phyloP scores from a whole-genome alignment of 306 rosid genomes.

The Sophora flavescens region DNA sequence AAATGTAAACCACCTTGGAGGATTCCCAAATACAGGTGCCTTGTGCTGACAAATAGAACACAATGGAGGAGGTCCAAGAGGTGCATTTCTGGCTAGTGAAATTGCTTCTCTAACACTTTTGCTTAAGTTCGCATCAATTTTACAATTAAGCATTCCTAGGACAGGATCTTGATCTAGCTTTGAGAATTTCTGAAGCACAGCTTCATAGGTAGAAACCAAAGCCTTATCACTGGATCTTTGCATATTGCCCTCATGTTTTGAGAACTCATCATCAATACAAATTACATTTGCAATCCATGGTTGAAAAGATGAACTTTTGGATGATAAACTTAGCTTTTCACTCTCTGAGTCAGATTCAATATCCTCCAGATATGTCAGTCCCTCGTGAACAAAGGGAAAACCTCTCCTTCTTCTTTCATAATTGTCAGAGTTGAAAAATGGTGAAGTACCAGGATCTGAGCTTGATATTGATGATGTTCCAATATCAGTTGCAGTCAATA shows the following conservation, averaged over 20 bases:
- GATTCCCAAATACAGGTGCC: slow-evolving; percentile 89
- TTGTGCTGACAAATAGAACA: slow-evolving; percentile 98
- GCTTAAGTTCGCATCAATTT: slow-evolving; percentile 72
- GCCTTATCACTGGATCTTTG: slow-evolving; percentile 53
- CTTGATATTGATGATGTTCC: slow-evolving; percentile 94
- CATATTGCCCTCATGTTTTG: slow-evolving; percentile 53
- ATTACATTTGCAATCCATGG: slow-evolving; percentile 73
- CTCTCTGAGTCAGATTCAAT: slow-evolving; percentile 70
- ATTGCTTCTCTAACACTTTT: slow-evolving; percentile 82
- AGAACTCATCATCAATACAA: slow-evolving; percentile 58
- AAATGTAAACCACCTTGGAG: slow-evolving; percentile 94
- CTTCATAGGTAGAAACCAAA: slow-evolving; percentile 60
- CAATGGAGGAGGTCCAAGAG: slow-evolving; percentile 90
- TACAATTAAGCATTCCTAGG: slow-evolving; percentile 55
- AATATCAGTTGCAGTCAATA: slow-evolving; percentile 76
- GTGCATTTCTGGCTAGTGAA: slow-evolving; percentile 62
- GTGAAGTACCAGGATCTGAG: slow-evolving; percentile 80
- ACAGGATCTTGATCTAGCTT: slow-evolving; percentile 66
- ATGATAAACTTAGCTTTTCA: slow-evolving; percentile 68
- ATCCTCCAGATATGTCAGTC: slow-evolving; percentile 56
- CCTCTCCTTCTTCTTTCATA: slow-evolving; percentile 59
- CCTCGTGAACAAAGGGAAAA: slow-evolving; percentile 52
- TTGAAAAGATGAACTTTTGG: slow-evolving; percentile 66
- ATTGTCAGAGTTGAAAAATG: slow-evolving; percentile 59
- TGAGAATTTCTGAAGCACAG: slow-evolving; percentile 65